phyloP scores from a whole-genome alignment of 116 monocot species.

The Phalaenopsis hybrid region DNA sequence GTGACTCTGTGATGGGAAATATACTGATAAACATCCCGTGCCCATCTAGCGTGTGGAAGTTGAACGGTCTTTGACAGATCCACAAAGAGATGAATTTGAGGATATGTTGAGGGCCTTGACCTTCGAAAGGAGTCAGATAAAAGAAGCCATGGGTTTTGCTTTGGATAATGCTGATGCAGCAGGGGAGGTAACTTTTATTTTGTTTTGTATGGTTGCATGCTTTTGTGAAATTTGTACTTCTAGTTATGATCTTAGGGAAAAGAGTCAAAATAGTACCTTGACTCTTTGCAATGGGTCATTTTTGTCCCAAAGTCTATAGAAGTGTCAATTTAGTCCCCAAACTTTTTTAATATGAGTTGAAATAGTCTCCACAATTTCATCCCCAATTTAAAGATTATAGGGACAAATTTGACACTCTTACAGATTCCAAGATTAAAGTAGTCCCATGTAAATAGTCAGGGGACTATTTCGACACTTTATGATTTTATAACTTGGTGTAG shows the following conservation, averaged over 20 bases:
- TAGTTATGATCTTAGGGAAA: neutral
- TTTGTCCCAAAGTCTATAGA: too few relatives aligned
- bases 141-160: slow-evolving; percentile 98
- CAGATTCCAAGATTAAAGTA: too few relatives aligned
- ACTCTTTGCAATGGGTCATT: too few relatives aligned
- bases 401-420: too few relatives aligned
- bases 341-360: too few relatives aligned
- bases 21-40: slow-evolving; percentile 11
- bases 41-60: slow-evolving; percentile 67
- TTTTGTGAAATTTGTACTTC: neutral
- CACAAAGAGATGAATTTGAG: slow-evolving; percentile 99
- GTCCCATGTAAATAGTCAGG: too few relatives aligned
- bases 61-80: slow-evolving; percentile 90
- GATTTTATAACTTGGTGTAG: neutral
- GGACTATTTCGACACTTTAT: neutral
- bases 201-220: neutral
- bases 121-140: slow-evolving; percentile 91
- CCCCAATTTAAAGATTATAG: too few relatives aligned
- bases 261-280: too few relatives aligned
- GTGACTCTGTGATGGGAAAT: neutral
- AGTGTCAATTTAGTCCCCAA: too few relatives aligned
- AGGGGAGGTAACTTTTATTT: slow-evolving; percentile 67
- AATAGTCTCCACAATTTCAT: too few relatives aligned
- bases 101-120: slow-evolving; percentile 95
- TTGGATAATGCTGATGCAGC: slow-evolving; percentile 99